Percentiles rank a stretch among this genome's conserved stretches.
These are phyloP conservation scores for Geotrichum reessii DNA, from an alignment of 1,139 yeast species.

Conservation along the genomic window DNA sequence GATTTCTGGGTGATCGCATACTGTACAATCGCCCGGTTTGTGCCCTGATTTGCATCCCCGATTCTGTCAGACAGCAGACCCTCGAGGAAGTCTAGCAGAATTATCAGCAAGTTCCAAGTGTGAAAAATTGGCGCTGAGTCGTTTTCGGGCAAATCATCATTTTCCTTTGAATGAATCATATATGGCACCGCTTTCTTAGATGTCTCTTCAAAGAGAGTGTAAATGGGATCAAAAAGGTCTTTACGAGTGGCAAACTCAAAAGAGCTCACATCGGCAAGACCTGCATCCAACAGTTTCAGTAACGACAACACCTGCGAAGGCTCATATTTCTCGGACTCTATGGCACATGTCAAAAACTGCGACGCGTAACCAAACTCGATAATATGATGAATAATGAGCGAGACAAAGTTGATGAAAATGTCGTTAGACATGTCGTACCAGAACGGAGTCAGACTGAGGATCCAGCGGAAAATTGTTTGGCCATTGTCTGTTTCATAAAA, in stretches of 20 bases:
- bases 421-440: conserved; percentile 22
- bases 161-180: conserved; percentile 7
- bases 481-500: conserved; percentile 17
- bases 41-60: conserved; percentile 12
- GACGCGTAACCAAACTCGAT: conserved; percentile 19
- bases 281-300: conserved; percentile 26
- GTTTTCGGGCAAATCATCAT: neutral
- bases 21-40: conserved; percentile 4
- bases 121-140: conserved; percentile 17
- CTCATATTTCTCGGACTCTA: conserved; percentile 17
- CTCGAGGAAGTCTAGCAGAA: conserved; percentile 10
- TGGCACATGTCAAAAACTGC: conserved; percentile 12
- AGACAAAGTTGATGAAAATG: conserved; percentile 15
- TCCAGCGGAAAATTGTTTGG: conserved; percentile 17
- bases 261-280: neutral
- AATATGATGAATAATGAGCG: conserved; percentile 17
- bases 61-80: conserved; percentile 15
- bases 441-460: conserved; percentile 22
- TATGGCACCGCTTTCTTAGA: conserved; percentile 13
- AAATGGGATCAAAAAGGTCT: conserved; percentile 11
- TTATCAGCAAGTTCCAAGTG: conserved; percentile 11
- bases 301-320: conserved; percentile 23
- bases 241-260: conserved; percentile 6
- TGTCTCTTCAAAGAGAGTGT: conserved; percentile 12
- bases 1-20: conserved; percentile 6